Conservation (phyloP, 495 filamentous ascomycete genomes). For the Haplographium delicatum region DNA sequence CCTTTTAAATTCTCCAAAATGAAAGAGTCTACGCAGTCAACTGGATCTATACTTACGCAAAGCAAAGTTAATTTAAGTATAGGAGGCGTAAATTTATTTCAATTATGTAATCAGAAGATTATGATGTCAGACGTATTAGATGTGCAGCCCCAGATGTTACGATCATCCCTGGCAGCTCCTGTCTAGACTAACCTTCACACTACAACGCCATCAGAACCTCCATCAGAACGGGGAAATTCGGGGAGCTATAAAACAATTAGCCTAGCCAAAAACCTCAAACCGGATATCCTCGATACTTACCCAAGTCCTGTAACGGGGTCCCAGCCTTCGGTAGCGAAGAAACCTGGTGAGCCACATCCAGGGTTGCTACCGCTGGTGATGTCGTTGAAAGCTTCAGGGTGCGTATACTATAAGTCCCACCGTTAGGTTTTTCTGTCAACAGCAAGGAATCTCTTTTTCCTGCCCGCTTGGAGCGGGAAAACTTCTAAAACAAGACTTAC, state of each 20-base stretch:
- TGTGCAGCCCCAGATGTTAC: not conserved
- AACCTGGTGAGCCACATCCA: slow-evolving; percentile 44
- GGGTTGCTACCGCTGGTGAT: slow-evolving; percentile 42
- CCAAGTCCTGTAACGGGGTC: slow-evolving; percentile 47
- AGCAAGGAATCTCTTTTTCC: not conserved
- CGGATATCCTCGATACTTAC: slow-evolving; percentile 10
- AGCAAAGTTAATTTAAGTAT: too few species aligned
- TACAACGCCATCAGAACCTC: slow-evolving; percentile 24
- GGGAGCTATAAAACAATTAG: slow-evolving; percentile 16
- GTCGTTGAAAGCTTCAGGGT: slow-evolving; percentile 38
- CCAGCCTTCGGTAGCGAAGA: slow-evolving; percentile 41
- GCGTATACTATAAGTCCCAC: slow-evolving; percentile 25
- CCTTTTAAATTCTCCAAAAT: too few species aligned
- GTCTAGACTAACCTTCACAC: not conserved
- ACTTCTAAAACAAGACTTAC: slow-evolving; percentile 2
- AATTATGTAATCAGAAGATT: too few species aligned
- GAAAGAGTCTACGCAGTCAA: too few species aligned
- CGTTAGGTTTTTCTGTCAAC: not conserved
- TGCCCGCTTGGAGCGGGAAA: not conserved
- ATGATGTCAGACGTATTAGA: too few species aligned
- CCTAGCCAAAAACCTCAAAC: not conserved
- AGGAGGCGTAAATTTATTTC: too few species aligned
- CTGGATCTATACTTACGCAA: too few species aligned
- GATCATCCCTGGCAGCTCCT: not conserved
- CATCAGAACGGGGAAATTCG: slow-evolving; percentile 22